These are phyloP conservation scores for Colletotrichum theobromicola DNA, from an alignment of 2,329 filamentous ascomycete genomes.

Conservation along the genomic window DNA sequence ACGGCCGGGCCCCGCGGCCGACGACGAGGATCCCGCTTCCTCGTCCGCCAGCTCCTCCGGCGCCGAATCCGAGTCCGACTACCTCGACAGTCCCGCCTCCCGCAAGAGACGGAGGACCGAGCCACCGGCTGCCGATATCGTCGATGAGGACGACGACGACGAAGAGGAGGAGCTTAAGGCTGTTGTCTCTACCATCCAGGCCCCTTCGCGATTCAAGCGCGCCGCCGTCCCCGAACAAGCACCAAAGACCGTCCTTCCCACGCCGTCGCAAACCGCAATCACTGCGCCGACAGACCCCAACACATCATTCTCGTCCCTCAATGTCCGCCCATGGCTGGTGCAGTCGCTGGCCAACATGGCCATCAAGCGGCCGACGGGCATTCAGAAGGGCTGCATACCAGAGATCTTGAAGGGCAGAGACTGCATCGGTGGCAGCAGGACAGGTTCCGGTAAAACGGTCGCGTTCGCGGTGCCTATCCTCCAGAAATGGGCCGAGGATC, in stretches of 20 bases:
- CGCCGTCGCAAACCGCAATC: constrained; percentile 35
- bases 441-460: constrained; percentile 96
- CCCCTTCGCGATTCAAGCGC: constrained; percentile 56
- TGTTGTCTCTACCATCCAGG: constrained; percentile 48
- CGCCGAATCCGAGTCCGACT: constrained; percentile 50
- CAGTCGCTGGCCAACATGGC: constrained; percentile 77
- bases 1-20: background rate
- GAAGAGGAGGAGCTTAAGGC: constrained; percentile 36
- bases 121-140: constrained; percentile 17
- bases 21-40: constrained; percentile 7
- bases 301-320: constrained; percentile 73
- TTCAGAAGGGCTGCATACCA: constrained; percentile 92
- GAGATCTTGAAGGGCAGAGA: constrained; percentile 90
- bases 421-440: constrained; percentile 93
- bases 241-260: constrained; percentile 23
- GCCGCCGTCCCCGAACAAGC: constrained; percentile 16
- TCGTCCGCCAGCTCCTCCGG: constrained; percentile 14
- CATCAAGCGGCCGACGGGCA: constrained; percentile 87
- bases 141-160: constrained; percentile 36
- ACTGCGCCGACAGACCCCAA: constrained; percentile 60
- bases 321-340: constrained; percentile 86
- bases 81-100: constrained; percentile 48
- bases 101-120: constrained; percentile 52
- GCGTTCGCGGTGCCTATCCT: constrained; percentile 95
- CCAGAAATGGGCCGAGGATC: constrained; percentile 92